Evolutionary conservation across 352 stramenopile genomes (phyloP).

Genomic region (Globisporangium barbulae): DNA sequence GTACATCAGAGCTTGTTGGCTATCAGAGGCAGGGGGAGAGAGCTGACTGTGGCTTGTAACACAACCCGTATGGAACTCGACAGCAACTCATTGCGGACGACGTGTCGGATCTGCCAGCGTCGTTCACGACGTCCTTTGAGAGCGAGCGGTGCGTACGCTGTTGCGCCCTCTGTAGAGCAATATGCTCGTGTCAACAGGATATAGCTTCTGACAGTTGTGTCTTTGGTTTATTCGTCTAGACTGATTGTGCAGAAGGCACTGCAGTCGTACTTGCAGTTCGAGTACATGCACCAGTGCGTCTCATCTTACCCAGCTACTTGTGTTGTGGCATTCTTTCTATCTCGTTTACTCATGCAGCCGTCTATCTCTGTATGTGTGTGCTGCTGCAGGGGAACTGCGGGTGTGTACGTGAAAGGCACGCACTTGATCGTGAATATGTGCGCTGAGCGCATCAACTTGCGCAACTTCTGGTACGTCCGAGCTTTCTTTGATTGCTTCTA

Average conservation of each 20-base stretch:
- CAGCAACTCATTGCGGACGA: conserved; percentile 52
- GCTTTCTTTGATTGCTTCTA: not conserved
- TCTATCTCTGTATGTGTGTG: not conserved
- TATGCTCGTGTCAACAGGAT: not conserved
- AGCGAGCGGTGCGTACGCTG: conserved; percentile 52
- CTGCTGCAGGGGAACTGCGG: conserved; percentile 55
- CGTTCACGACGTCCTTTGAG: conserved; percentile 47
- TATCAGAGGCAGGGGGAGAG: too few relatives aligned
- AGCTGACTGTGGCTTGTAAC: too few relatives aligned
- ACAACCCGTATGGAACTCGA: not conserved
- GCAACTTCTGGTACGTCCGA: conserved; percentile 76
- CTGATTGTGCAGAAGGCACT: conserved; percentile 61
- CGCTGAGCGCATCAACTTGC: conserved; percentile 84
- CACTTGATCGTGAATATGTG: conserved; percentile 76
- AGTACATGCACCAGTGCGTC: conserved; percentile 77
- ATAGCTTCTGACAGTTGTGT: conserved; percentile 1
- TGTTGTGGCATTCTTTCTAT: too few relatives aligned
- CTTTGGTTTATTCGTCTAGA: conserved; percentile 17
- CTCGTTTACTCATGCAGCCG: not conserved
- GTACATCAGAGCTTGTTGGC: not conserved
- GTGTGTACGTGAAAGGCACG: conserved; percentile 70
- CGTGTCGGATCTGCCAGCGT: conserved; percentile 38
- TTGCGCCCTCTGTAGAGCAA: not conserved
- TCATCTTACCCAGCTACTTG: too few relatives aligned
- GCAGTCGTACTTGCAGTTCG: conserved; percentile 78